Percentiles rank a stretch among this genome's conserved stretches.
These are phyloP conservation scores for Endoconidiophora polonica DNA, from an alignment of 2,329 filamentous ascomycete genomes.

Conservation along the genomic window DNA sequence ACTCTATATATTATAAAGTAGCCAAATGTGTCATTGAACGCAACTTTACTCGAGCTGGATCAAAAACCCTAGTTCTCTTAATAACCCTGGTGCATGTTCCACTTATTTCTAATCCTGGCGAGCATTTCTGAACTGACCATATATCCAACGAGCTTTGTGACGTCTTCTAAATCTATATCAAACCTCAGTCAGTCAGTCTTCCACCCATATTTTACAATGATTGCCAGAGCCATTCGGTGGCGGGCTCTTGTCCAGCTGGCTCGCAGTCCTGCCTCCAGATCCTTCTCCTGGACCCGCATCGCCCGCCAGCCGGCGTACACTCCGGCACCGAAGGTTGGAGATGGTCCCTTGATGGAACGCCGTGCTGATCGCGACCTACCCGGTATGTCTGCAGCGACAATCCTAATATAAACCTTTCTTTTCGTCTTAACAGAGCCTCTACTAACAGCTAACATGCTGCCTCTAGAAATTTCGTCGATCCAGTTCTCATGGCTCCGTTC, in stretches of 20 bases:
- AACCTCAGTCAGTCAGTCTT: background rate
- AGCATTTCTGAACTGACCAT: background rate
- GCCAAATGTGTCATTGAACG: too few species aligned
- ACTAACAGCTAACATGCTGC: background rate
- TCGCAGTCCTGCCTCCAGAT: background rate
- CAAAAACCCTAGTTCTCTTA: background rate
- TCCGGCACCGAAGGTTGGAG: constrained; percentile 39
- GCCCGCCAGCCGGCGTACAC: constrained; percentile 31
- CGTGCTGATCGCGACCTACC: constrained; percentile 50
- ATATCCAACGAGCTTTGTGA: background rate
- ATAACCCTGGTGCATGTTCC: background rate
- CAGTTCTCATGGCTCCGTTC: constrained; percentile 51
- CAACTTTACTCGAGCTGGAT: too few species aligned
- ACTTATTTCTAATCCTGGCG: background rate
- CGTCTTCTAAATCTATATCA: background rate
- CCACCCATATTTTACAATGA: background rate
- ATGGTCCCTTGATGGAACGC: constrained; percentile 48
- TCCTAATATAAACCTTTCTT: background rate
- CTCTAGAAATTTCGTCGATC: constrained; percentile 25
- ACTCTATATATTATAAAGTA: too few species aligned
- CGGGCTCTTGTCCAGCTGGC: background rate
- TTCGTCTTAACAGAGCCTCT: background rate
- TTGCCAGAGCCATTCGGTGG: constrained; percentile 12
- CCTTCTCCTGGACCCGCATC: background rate
- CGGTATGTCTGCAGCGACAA: constrained; percentile 24